Base-by-base conservation (phyloP, 257 asterid genomes). In the Scutellaria galericulata region DNA sequence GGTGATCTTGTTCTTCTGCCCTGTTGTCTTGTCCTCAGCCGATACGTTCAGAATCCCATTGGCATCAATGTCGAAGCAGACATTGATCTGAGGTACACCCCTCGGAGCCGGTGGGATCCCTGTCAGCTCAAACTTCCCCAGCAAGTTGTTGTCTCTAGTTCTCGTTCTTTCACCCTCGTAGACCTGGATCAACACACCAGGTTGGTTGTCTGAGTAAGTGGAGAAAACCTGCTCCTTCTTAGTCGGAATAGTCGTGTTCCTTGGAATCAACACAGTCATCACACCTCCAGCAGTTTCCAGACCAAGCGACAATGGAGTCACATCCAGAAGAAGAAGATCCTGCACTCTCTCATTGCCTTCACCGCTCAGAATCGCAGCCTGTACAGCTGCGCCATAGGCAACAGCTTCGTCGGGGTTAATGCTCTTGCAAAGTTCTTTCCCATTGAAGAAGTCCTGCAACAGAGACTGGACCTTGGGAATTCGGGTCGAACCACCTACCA, bases 351-450 rank as follows among this genome's bases (percentile, higher is more conserved):
- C 55, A 6, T 76, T 62, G 9, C 80, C 80, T 50, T 75, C 79
- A 6, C 79, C 79, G 6, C 79, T 66, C 61, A 75, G 10, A n/a
- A 74, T 74, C 0, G 78, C 78, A 6, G 79, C 79, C 7, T 75
- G 79, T 1, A 68, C 79, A 18, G 75, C 76, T 6, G 75, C 80
- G 24, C 80, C 80, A 18, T 68, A 76, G 0, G 80, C 80, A 15
- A 76, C 80, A 5, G 80, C 80, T 7, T 76, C 80, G 6, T 77
- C 76, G 1, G 81, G 77, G 42, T 77, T 70, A 15, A 77, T 77
- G 65, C 80, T 75, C 48, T 70, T 70, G 58, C 75, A 70, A 4
- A 70, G 75, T 67, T 70, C 75, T 7, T 70, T 70, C 5, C 80
- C 80, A 5, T 68, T 76, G 71, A 76, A 76, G 59, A 67, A 75